Conservation (phyloP, 2,329 filamentous ascomycete species). For the Sporothrix euskadiensis region DNA sequence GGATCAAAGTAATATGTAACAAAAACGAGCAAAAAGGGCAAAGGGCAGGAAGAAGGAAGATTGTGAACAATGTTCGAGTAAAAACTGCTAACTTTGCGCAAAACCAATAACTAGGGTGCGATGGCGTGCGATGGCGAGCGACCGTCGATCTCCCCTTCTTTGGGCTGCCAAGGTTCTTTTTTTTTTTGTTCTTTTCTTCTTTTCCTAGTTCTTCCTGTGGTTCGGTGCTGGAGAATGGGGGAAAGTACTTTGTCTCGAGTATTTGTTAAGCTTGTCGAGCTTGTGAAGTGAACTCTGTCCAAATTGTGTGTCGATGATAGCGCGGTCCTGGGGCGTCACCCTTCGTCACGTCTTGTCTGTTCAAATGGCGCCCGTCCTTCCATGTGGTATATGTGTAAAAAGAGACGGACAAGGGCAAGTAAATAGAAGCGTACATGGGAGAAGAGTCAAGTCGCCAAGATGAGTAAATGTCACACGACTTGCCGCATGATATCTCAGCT, state of each 20-base stretch:
- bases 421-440: no score
- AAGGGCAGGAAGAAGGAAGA: not conserved
- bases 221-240: not conserved
- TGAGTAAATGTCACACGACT: not conserved
- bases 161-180: not conserved
- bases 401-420: no score
- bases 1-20: not conserved
- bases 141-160: conserved; percentile 2
- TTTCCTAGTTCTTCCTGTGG: not conserved
- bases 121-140: conserved; percentile 24
- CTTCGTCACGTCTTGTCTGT: not conserved
- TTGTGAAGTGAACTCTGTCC: not conserved
- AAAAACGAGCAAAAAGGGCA: no score
- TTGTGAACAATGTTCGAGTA: not conserved
- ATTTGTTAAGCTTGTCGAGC: not conserved
- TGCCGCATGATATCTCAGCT: not conserved
- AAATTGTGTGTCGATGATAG: not conserved
- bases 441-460: not conserved
- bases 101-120: not conserved
- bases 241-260: not conserved
- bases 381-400: not conserved
- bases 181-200: not conserved
- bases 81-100: not conserved
- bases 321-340: not conserved
- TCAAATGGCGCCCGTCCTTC: not conserved